These are phyloP conservation scores for Skeletonema potamos DNA, from an alignment of 108 stramenopile species.

Conservation along the genomic window DNA sequence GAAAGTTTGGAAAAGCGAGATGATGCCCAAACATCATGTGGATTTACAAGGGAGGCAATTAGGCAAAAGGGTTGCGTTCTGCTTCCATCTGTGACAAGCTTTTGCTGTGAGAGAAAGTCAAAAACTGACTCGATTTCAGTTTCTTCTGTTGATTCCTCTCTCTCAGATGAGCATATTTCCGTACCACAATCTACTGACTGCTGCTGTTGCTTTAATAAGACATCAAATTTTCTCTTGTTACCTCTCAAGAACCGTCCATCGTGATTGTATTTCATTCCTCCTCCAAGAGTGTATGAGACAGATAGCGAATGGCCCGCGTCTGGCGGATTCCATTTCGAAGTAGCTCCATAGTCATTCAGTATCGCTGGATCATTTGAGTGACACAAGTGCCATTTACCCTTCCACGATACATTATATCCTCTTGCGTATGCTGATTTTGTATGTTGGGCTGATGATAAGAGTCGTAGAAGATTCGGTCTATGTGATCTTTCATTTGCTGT, in stretches of 20 bases:
- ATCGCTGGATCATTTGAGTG: constrained; percentile 1
- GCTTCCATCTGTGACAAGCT: neutral
- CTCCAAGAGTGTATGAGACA: constrained; percentile 48
- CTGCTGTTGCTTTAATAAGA: neutral
- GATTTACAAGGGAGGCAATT: constrained; percentile 61
- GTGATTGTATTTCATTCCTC: constrained; percentile 52
- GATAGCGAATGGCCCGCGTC: constrained; percentile 63
- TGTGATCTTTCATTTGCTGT: neutral
- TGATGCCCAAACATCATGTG: constrained; percentile 68
- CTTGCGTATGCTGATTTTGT: constrained; percentile 18
- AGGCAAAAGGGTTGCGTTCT: constrained; percentile 50
- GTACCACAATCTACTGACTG: neutral
- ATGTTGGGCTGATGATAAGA: constrained; percentile 11
- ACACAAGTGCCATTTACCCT: constrained; percentile 64
- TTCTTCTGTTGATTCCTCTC: constrained; percentile 1
- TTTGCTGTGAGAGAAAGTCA: constrained; percentile 27
- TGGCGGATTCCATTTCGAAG: constrained; percentile 55
- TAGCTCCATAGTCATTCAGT: constrained; percentile 34
- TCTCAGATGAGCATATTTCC: neutral
- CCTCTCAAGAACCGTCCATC: constrained; percentile 56
- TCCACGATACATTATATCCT: constrained; percentile 57
- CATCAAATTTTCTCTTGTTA: constrained; percentile 35
- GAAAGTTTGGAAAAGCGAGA: constrained; percentile 37
- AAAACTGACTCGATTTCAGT: constrained; percentile 17
- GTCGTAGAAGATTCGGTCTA: constrained; percentile 23